A percentile compares a stretch with the other conserved stretches of the same genome.
Evolutionary conservation across 345 rosid genomes (phyloP).

Genomic region (Sonneratia alba): DNA sequence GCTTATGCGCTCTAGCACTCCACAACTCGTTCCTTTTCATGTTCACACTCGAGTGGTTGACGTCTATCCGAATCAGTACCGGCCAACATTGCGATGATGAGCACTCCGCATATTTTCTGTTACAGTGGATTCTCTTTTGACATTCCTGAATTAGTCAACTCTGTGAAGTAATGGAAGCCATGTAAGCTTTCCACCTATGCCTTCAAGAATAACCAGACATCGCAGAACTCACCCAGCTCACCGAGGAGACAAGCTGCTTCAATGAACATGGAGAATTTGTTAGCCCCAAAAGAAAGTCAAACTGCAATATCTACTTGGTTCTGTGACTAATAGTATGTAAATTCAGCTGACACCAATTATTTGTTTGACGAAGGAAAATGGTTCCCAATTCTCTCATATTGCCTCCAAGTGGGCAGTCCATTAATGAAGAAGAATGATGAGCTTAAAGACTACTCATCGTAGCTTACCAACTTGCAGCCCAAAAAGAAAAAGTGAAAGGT

Average conservation of each 20-base stretch:
- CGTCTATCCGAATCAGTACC: neutral
- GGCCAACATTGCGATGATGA: neutral
- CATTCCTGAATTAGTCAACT: slow-evolving; percentile 1
- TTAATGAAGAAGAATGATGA: slow-evolving; percentile 3
- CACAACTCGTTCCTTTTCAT: neutral
- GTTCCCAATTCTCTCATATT: neutral
- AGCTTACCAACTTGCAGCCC: neutral
- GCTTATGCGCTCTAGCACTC: neutral
- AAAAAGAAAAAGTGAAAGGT: neutral
- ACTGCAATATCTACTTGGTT: neutral
- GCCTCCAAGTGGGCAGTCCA: neutral
- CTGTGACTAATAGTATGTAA: neutral
- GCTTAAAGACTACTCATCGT: slow-evolving; percentile 22
- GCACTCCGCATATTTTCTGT: neutral
- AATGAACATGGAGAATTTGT: neutral
- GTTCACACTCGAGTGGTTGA: neutral
- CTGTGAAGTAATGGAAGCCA: neutral
- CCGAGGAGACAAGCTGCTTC: neutral
- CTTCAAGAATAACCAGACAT: neutral
- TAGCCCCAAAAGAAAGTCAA: slow-evolving; percentile 6
- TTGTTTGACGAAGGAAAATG: neutral
- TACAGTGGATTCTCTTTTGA: neutral
- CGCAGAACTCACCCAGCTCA: no score
- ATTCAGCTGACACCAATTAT: neutral
- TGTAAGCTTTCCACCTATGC: neutral